A percentile compares a stretch with the other conserved stretches of the same genome.
Conservation (phyloP, 768 basidiomycete genomes). For the Lentinula boryana region DNA sequence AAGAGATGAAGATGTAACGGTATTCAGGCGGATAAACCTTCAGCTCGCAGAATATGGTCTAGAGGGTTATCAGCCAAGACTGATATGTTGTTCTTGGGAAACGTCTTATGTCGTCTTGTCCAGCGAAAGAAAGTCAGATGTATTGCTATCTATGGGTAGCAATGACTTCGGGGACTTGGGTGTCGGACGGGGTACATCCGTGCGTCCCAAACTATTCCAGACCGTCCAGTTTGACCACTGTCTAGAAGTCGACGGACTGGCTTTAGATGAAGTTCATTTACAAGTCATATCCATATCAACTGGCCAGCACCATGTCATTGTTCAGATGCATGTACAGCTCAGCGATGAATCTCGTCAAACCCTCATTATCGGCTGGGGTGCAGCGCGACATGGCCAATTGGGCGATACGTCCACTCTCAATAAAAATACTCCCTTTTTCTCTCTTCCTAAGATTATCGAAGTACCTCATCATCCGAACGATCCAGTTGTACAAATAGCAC, state of each 20-base stretch:
- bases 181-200: constrained; percentile 26
- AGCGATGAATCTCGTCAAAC: constrained; percentile 13
- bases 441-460: constrained; percentile 24
- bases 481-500: constrained; percentile 23
- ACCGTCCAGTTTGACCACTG: constrained; percentile 35
- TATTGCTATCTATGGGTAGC: constrained; percentile 74
- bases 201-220: constrained; percentile 23
- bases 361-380: constrained; percentile 73
- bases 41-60: constrained; percentile 28
- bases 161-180: constrained; percentile 85
- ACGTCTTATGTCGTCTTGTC: constrained; percentile 70
- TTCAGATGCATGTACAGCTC: constrained; percentile 26
- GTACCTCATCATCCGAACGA: constrained; percentile 21
- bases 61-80: constrained; percentile 35
- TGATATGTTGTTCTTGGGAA: constrained; percentile 75
- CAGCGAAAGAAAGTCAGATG: constrained; percentile 32
- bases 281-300: constrained; percentile 43
- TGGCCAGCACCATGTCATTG: constrained; percentile 72
- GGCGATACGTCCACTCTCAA: constrained; percentile 28
- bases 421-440: constrained; percentile 21
- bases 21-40: constrained; percentile 46
- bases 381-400: constrained; percentile 81
- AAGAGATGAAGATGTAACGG: constrained; percentile 12
- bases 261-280: constrained; percentile 17
- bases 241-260: constrained; percentile 20